phyloP scores from a whole-genome alignment of 1,284 basidiomycete species.

The Apiotrichum mycotoxinovorans region DNA sequence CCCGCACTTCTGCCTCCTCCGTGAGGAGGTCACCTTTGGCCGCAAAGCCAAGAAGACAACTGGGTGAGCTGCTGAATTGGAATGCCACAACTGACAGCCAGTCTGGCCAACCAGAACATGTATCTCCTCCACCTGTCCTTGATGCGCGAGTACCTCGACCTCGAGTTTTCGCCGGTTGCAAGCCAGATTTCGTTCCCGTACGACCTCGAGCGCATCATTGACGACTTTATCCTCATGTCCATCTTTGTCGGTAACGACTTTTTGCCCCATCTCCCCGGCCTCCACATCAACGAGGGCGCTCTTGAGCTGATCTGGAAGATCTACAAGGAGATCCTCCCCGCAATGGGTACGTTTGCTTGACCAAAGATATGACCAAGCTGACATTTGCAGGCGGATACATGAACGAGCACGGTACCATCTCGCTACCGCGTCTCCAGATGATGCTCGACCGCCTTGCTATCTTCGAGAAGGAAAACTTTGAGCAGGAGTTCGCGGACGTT shows the following conservation, averaged over 20 bases:
- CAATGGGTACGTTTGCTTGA: constrained; percentile 16
- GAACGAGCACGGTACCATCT: constrained; percentile 84
- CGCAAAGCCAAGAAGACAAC: constrained; percentile 68
- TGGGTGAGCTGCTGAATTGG: constrained; percentile 53
- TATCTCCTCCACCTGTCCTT: constrained; percentile 91
- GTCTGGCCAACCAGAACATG: constrained; percentile 84
- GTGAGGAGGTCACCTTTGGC: constrained; percentile 98
- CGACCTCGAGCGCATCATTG: constrained; percentile 87
- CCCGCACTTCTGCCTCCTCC: constrained; percentile 94
- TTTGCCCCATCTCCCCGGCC: constrained; percentile 88
- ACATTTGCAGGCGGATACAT: constrained; percentile 73
- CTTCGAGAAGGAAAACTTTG: constrained; percentile 85
- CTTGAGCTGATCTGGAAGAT: constrained; percentile 88
- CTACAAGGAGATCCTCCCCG: constrained; percentile 86
- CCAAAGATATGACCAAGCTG: constrained; percentile 45
- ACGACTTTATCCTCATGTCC: constrained; percentile 94
- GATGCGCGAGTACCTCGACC: constrained; percentile 93
- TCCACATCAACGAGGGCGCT: constrained; percentile 97
- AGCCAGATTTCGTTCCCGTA: constrained; percentile 64
- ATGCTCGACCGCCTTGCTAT: constrained; percentile 81
- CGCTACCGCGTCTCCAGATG: constrained; percentile 74
- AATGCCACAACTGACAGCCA: constrained; percentile 35
- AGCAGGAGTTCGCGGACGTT: constrained; percentile 81
- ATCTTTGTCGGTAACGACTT: constrained; percentile 98
- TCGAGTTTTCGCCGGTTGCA: constrained; percentile 73